phyloP scores from a whole-genome alignment of 2,329 filamentous ascomycete genomes.

The Chaetothyriales sp. region DNA sequence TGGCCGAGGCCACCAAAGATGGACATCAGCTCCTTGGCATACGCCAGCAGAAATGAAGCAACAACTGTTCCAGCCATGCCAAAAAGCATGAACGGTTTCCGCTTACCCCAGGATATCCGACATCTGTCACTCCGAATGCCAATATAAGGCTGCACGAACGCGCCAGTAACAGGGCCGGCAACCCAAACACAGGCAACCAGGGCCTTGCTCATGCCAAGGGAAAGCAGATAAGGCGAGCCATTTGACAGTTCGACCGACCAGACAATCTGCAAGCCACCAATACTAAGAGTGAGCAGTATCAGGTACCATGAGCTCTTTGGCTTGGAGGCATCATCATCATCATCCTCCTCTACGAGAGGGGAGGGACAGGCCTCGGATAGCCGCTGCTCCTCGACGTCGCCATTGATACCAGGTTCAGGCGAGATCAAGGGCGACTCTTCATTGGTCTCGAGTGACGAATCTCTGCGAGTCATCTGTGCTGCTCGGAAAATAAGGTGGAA shows the following conservation, averaged over 20 bases:
- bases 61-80: conserved; percentile 54
- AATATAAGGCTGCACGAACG: conserved; percentile 68
- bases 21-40: conserved; percentile 59
- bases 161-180: conserved; percentile 64
- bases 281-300: conserved; percentile 69
- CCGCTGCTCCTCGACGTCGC: conserved; percentile 4
- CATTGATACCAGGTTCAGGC: conserved; percentile 5
- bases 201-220: conserved; percentile 69
- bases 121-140: conserved; percentile 72
- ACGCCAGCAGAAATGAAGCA: conserved; percentile 56
- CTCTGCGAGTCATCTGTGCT: conserved; percentile 11
- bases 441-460: conserved; percentile 8
- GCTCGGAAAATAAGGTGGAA: not conserved
- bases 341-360: conserved; percentile 6
- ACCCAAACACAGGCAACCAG: conserved; percentile 77
- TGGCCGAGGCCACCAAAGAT: conserved; percentile 58
- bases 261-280: conserved; percentile 81
- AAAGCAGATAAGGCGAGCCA: conserved; percentile 72
- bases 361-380: conserved; percentile 2
- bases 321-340: conserved; percentile 7
- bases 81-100: conserved; percentile 67
- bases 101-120: conserved; percentile 58
- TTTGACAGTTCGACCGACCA: conserved; percentile 94
- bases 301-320: conserved; percentile 75
- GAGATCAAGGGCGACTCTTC: conserved; percentile 17